phyloP scores from a whole-genome alignment of 768 basidiomycete species.

The Lyophyllum semitale region DNA sequence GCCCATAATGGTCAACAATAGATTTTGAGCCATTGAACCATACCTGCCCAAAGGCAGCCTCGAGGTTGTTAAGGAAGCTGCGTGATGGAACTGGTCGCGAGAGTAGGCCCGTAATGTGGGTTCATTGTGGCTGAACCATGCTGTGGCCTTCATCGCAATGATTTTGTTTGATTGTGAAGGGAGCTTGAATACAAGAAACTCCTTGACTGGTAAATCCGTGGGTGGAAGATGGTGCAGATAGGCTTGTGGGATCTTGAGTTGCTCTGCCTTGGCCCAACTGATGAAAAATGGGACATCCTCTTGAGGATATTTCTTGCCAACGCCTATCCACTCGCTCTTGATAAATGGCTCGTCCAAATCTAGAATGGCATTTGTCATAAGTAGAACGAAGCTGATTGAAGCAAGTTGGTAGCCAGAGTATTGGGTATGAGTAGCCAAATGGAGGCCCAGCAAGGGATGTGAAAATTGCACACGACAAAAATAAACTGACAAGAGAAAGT shows the following conservation, averaged over 20 bases:
- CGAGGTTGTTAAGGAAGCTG: not conserved
- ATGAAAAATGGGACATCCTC: not conserved
- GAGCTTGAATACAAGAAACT: not conserved
- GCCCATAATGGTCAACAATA: constrained; percentile 1
- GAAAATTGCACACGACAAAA: no score
- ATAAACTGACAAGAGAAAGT: no score
- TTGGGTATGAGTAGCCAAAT: no score
- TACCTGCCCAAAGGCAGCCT: constrained; percentile 1
- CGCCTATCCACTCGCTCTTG: not conserved
- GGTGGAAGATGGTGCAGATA: not conserved
- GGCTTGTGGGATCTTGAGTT: not conserved
- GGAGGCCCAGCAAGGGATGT: no score
- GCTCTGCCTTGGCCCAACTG: not conserved
- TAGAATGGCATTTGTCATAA: not conserved
- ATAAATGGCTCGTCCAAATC: not conserved
- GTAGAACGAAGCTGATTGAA: not conserved
- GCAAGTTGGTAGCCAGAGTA: no score
- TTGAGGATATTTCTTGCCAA: not conserved
- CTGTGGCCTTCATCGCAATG: not conserved
- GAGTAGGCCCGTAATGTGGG: not conserved
- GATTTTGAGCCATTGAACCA: constrained; percentile 7
- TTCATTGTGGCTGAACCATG: constrained; percentile 1
- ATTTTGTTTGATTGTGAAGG: not conserved
- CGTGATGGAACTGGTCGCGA: not conserved
- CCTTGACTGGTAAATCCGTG: not conserved